Evolutionary conservation across 2,329 filamentous ascomycete genomes (phyloP), one percentile per base, ranked within the genome.

Genomic region (Ceratocystis cacaofunesta): DNA sequence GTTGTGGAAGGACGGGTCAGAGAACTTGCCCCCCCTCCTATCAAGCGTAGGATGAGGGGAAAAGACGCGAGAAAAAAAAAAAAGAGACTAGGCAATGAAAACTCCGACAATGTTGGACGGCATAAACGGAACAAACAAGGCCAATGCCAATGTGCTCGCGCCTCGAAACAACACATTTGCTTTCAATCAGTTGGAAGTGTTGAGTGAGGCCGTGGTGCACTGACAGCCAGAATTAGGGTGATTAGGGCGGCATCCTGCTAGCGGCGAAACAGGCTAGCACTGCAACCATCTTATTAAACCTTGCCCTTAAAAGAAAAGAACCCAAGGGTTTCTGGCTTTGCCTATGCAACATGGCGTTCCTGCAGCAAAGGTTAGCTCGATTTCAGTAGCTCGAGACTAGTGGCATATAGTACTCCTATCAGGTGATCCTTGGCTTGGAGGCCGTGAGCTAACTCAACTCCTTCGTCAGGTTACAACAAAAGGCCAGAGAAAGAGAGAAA

Each of bases 81-180:
- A 28, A 25, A 25, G 19, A 28, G 15, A 52, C 48, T 12, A 25
- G 22, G 48, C 10, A 52, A 52, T 10, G 48, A 52, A 52, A 52
- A 15, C 48, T 25, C 48, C 48, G 22, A 25, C 7, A 10, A 52
- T 19, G 12, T 57, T 57, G 3, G 5, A 32, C 52, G 25, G 52
- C 52, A 58, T 58, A 58, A 58, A 58, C 52, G 7, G 52, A 58
- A 30, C 25, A 32, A 58, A 58, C 52, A n/a, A 22, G 52, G 52
- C 28, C 52, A 58, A n/a, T 36, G 52, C 36, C 36, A 41, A 12
- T 41, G 3, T 41, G 36, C 36, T 41, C 10, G 25, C 25, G 52
- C 12, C 52, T 58, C n/a, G 52, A 58, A 58, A 58, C 52, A 25
- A 17, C 52, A 58, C 28, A 30, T 32, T 30, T 30, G 10, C 10